A percentile compares a stretch with the other conserved stretches of the same genome.
Conservation (phyloP, 306 rosid species). For the Echinosophora koreensis region DNA sequence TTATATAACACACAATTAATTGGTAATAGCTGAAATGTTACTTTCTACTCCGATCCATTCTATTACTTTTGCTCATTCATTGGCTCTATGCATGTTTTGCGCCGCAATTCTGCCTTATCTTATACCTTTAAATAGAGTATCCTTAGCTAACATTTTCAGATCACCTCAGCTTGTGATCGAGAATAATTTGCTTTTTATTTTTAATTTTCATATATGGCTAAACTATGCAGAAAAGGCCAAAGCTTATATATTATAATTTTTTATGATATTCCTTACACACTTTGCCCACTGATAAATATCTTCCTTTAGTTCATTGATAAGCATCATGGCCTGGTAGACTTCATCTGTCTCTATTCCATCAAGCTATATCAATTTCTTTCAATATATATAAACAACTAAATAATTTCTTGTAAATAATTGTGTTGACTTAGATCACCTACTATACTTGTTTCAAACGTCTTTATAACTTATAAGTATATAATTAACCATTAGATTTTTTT, state of each 20-base stretch:
- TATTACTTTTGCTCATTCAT: constrained; percentile 26
- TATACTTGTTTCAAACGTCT: constrained; percentile 52
- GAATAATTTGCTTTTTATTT: not conserved
- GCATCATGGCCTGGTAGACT: constrained; percentile 37
- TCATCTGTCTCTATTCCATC: not conserved
- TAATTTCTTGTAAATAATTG: constrained; percentile 32
- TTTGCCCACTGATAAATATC: constrained; percentile 31
- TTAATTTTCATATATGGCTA: not conserved
- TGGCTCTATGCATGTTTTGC: constrained; percentile 50
- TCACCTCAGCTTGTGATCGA: constrained; percentile 27
- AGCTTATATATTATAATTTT: not conserved
- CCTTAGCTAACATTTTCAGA: not conserved
- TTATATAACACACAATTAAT: not conserved
- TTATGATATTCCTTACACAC: constrained; percentile 9
- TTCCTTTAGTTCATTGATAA: constrained; percentile 35
- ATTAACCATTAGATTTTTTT: constrained; percentile 22
- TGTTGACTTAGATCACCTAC: constrained; percentile 36
- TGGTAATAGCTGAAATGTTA: constrained; percentile 35
- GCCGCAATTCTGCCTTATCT: constrained; percentile 56
- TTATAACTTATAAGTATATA: not conserved
- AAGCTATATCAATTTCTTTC: constrained; percentile 33
- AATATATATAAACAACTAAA: constrained; percentile 18
- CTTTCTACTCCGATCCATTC: constrained; percentile 1
- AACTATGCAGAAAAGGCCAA: not conserved
- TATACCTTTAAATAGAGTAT: not conserved